Percentiles rank a stretch among this genome's conserved stretches.
These are phyloP conservation scores for Pholiota microspora DNA, from an alignment of 768 basidiomycete genomes.

Conservation along the genomic window DNA sequence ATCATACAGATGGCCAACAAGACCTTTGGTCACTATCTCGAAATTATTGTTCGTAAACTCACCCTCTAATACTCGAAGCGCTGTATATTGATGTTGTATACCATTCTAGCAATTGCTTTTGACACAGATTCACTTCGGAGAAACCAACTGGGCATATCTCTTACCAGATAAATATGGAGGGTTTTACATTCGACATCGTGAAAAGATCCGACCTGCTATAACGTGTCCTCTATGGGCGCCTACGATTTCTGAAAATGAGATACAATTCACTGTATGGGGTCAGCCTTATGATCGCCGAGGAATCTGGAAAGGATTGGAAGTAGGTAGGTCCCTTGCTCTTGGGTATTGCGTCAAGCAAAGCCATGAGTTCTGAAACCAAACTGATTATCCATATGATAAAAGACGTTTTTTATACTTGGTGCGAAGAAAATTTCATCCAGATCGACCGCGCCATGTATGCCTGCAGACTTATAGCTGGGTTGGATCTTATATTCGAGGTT, in stretches of 20 bases:
- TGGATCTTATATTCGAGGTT: constrained; percentile 3
- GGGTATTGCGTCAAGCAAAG: too few species aligned
- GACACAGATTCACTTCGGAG: constrained; percentile 29
- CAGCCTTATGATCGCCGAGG: constrained; percentile 3
- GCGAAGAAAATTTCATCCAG: not conserved
- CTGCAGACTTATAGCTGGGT: not conserved
- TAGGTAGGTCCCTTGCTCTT: constrained; percentile 1
- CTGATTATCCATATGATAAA: too few species aligned
- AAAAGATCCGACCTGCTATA: not conserved
- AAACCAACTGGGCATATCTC: constrained; percentile 36
- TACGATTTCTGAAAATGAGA: constrained; percentile 1
- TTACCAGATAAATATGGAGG: constrained; percentile 9
- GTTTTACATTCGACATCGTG: constrained; percentile 1
- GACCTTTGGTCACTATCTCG: not conserved
- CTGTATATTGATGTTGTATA: not conserved
- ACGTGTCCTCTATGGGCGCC: constrained; percentile 1
- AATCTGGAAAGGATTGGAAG: not conserved
- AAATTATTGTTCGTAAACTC: constrained; percentile 1
- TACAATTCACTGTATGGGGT: constrained; percentile 4
- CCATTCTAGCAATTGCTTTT: constrained; percentile 27
- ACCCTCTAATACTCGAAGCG: not conserved
- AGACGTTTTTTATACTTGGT: constrained; percentile 1
- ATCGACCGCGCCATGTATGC: constrained; percentile 3
- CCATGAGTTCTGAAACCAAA: too few species aligned
- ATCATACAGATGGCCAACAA: not conserved